Conservation (phyloP, 1,139 yeast genomes). For the Yamadazyma dendronema region DNA sequence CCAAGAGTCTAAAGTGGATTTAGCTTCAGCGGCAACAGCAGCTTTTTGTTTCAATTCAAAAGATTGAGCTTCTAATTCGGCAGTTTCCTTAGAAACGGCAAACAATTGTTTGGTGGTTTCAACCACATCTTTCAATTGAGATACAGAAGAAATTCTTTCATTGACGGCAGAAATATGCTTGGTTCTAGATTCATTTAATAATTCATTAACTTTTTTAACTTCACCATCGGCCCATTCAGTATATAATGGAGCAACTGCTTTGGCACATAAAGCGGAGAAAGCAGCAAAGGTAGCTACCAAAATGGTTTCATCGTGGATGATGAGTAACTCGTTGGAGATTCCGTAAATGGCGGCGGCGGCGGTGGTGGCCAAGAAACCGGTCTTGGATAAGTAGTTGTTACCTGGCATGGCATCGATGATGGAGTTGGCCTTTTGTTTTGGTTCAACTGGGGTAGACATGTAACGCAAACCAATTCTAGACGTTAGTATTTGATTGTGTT, state of each 20-base stretch:
- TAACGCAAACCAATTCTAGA: conserved; percentile 60
- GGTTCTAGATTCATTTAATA: conserved; percentile 84
- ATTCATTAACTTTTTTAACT: conserved; percentile 75
- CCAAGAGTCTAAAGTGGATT: conserved; percentile 96
- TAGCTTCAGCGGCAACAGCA: conserved; percentile 86
- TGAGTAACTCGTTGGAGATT: conserved; percentile 87
- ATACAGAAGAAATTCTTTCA: conserved; percentile 84
- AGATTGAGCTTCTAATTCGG: conserved; percentile 85
- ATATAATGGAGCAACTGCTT: conserved; percentile 91
- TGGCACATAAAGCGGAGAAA: conserved; percentile 73
- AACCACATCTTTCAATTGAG: conserved; percentile 89
- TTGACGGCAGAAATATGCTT: conserved; percentile 92
- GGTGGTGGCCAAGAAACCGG: conserved; percentile 91
- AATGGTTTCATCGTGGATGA: conserved; percentile 91
- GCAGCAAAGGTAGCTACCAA: conserved; percentile 78
- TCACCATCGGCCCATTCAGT: conserved; percentile 94
- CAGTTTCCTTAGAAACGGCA: conserved; percentile 94
- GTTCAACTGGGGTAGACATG: conserved; percentile 70
- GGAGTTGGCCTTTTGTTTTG: conserved; percentile 87
- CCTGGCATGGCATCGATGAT: conserved; percentile 94
- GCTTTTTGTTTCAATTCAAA: conserved; percentile 91
- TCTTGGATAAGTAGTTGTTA: conserved; percentile 81
- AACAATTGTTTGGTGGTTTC: conserved; percentile 87
- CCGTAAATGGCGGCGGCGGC: conserved; percentile 95
- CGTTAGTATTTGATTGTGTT: conserved; percentile 12